Conservation (phyloP, 306 rosid species). For the Astragalus membranaceus region DNA sequence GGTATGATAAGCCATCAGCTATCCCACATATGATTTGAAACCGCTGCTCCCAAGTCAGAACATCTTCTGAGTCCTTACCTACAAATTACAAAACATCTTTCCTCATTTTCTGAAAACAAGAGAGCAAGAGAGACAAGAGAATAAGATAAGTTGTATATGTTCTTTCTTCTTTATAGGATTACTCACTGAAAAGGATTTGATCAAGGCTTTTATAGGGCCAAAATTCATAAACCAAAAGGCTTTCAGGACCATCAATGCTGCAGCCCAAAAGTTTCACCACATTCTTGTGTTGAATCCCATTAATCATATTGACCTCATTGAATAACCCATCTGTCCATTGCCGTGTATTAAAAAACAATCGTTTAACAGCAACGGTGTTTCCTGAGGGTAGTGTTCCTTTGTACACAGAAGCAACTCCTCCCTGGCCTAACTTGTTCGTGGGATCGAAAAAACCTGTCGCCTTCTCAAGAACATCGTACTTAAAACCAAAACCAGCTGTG, state of each 20-base stretch:
- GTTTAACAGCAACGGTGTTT: constrained; percentile 49
- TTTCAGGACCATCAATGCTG: constrained; percentile 73
- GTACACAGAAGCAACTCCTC: constrained; percentile 48
- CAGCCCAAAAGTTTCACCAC: constrained; percentile 60
- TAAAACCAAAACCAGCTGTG: constrained; percentile 32
- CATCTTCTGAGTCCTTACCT: constrained; percentile 26
- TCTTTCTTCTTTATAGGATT: background rate
- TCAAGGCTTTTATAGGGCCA: constrained; percentile 53
- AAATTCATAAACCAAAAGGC: constrained; percentile 64
- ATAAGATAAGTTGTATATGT: background rate
- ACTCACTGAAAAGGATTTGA: constrained; percentile 46
- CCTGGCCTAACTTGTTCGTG: constrained; percentile 41
- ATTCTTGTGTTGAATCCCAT: constrained; percentile 51
- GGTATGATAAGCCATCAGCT: constrained; percentile 67
- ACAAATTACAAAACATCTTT: background rate
- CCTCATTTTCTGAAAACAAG: background rate
- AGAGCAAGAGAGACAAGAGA: background rate
- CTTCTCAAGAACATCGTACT: constrained; percentile 46
- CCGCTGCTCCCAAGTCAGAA: constrained; percentile 50
- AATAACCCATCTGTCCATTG: constrained; percentile 63
- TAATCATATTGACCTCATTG: constrained; percentile 52
- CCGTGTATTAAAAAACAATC: constrained; percentile 41
- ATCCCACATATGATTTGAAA: constrained; percentile 50
- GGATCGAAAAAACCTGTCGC: constrained; percentile 37
- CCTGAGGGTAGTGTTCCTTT: constrained; percentile 56